Conservation (phyloP, 176 grass and related monocot genomes). For the Raddia guianensis region DNA sequence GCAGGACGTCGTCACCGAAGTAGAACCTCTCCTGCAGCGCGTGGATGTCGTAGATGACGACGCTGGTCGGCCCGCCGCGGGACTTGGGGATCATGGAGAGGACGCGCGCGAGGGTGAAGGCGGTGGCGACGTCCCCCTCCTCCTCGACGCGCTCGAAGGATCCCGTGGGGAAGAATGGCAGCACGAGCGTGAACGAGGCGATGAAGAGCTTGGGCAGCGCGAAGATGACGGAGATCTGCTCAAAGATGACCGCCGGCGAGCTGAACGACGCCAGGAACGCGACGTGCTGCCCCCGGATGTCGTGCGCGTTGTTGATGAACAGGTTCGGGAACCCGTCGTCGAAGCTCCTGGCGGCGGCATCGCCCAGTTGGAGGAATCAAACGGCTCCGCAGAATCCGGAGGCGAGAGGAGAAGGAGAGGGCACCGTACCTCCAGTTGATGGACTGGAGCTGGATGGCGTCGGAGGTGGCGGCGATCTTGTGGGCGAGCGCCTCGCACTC, state of each 20-base stretch:
- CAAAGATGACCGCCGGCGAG: slow-evolving; percentile 82
- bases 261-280: slow-evolving; percentile 97
- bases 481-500: slow-evolving; percentile 79
- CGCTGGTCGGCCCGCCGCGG: slow-evolving; percentile 84
- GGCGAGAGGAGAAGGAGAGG: neutral
- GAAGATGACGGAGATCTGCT: slow-evolving; percentile 92
- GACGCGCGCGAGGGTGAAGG: slow-evolving; percentile 84
- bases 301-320: slow-evolving; percentile 90
- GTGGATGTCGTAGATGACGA: slow-evolving; percentile 98
- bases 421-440: slow-evolving; percentile 75
- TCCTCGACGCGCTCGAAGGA: slow-evolving; percentile 97
- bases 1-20: slow-evolving; percentile 79
- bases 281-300: slow-evolving; percentile 90
- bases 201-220: slow-evolving; percentile 92
- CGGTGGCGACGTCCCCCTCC: slow-evolving; percentile 94
- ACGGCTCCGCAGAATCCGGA: neutral
- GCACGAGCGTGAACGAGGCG: slow-evolving; percentile 87
- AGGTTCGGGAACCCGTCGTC: slow-evolving; percentile 97
- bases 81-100: slow-evolving; percentile 91
- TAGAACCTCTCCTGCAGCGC: slow-evolving; percentile 83
- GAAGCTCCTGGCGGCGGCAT: slow-evolving; percentile 56
- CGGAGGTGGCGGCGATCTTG: slow-evolving; percentile 63
- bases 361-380: neutral
- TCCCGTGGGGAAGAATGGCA: slow-evolving; percentile 95
- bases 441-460: slow-evolving; percentile 74